Percentiles rank a stretch among this genome's conserved stretches.
These are phyloP conservation scores for Lactarius sanguifluus DNA, from an alignment of 768 basidiomycete genomes.

Conservation along the genomic window DNA sequence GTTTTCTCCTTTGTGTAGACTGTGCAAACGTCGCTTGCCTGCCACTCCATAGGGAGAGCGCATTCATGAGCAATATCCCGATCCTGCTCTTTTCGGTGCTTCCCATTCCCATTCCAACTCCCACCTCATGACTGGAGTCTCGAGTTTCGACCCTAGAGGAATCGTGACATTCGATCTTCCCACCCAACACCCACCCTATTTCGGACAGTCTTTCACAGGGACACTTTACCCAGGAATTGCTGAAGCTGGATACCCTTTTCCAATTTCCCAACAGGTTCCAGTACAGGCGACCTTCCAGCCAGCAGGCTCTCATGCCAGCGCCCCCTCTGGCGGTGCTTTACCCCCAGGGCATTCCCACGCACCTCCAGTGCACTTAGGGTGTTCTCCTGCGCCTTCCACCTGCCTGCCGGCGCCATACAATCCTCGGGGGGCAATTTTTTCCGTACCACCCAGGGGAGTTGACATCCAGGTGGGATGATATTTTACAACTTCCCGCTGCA, in stretches of 20 bases:
- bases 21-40: background rate
- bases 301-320: background rate
- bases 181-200: background rate
- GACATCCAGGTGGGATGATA: conserved; percentile 4
- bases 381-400: background rate
- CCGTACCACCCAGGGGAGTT: background rate
- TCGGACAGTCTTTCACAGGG: background rate
- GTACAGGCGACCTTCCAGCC: background rate
- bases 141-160: background rate
- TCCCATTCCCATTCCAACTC: too few relatives aligned
- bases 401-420: background rate
- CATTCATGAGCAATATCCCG: background rate
- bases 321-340: background rate
- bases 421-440: background rate
- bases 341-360: background rate
- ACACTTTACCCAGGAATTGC: too few relatives aligned
- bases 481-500: too few relatives aligned
- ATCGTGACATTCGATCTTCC: background rate
- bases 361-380: background rate
- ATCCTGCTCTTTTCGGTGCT: background rate
- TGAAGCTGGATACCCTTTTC: too few relatives aligned
- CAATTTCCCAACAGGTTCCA: too few relatives aligned
- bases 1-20: background rate
- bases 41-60: background rate
- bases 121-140: background rate